Evolutionary conservation across 2,329 filamentous ascomycete genomes (phyloP).

Genomic region (Aspergillus versicolor): DNA sequence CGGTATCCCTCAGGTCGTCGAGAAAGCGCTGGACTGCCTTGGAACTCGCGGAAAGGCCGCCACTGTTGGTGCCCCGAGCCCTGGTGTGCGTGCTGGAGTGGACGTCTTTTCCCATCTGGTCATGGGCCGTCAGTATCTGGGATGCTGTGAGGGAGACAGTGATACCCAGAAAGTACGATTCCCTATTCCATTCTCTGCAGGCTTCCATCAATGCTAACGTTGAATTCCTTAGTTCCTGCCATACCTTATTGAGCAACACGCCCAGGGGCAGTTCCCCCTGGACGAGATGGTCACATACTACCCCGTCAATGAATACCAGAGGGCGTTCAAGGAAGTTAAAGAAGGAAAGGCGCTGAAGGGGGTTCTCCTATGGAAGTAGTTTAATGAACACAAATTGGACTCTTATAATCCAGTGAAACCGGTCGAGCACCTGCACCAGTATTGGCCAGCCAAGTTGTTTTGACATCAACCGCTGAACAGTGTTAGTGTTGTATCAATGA

Average conservation of each 20-base stretch:
- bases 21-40: slow-evolving; percentile 21
- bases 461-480: too few relatives aligned
- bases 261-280: slow-evolving; percentile 49
- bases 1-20: slow-evolving; percentile 18
- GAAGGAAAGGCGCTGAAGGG: slow-evolving; percentile 27
- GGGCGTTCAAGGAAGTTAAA: slow-evolving; percentile 27
- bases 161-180: slow-evolving; percentile 18
- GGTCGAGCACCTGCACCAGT: too few relatives aligned
- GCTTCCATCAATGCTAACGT: background rate
- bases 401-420: too few relatives aligned
- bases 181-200: background rate
- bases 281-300: slow-evolving; percentile 49
- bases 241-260: slow-evolving; percentile 51
- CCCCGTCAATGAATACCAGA: slow-evolving; percentile 30
- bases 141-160: slow-evolving; percentile 22
- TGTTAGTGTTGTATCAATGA: too few relatives aligned
- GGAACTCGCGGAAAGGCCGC: slow-evolving; percentile 18
- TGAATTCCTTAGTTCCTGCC: slow-evolving; percentile 32
- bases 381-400: too few relatives aligned
- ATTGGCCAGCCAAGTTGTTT: too few relatives aligned
- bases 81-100: slow-evolving; percentile 13
- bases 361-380: slow-evolving; percentile 27
- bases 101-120: slow-evolving; percentile 21
- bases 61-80: slow-evolving; percentile 19
- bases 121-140: slow-evolving; percentile 21